Evolutionary conservation across 345 rosid genomes (phyloP).

Genomic region (Camelina laxa): DNA sequence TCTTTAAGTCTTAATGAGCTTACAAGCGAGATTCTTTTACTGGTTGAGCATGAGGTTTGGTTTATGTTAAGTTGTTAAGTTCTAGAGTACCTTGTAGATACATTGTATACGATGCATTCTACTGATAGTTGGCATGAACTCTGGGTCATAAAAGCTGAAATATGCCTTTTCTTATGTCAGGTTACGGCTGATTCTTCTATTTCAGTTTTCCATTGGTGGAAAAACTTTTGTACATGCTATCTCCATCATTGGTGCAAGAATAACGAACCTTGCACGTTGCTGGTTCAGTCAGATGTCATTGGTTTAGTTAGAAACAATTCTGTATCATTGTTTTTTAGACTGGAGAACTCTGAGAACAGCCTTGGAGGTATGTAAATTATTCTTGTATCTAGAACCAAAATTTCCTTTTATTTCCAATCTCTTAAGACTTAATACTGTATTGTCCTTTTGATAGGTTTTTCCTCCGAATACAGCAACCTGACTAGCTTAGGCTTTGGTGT

Average conservation of each 20-base stretch:
- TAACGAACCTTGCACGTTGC: constrained; percentile 72
- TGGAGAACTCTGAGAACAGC: constrained; percentile 69
- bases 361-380: constrained; percentile 59
- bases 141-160: constrained; percentile 38
- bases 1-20: constrained; percentile 79
- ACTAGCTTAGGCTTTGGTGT: constrained; percentile 51
- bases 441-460: constrained; percentile 52
- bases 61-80: constrained; percentile 9
- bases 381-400: constrained; percentile 30
- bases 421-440: constrained; percentile 11
- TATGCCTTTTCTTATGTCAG: constrained; percentile 49
- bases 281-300: constrained; percentile 70
- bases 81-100: constrained; percentile 23
- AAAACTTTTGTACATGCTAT: constrained; percentile 70
- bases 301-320: constrained; percentile 87
- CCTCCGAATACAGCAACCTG: constrained; percentile 56
- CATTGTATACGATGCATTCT: constrained; percentile 4
- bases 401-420: not conserved
- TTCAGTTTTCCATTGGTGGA: constrained; percentile 73
- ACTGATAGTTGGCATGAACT: constrained; percentile 20
- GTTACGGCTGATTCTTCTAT: constrained; percentile 59
- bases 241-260: constrained; percentile 82
- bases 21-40: constrained; percentile 72
- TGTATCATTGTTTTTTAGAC: constrained; percentile 68
- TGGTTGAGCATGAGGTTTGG: constrained; percentile 82